Conservation (phyloP, 345 rosid genomes). For the Garcia nutans region DNA sequence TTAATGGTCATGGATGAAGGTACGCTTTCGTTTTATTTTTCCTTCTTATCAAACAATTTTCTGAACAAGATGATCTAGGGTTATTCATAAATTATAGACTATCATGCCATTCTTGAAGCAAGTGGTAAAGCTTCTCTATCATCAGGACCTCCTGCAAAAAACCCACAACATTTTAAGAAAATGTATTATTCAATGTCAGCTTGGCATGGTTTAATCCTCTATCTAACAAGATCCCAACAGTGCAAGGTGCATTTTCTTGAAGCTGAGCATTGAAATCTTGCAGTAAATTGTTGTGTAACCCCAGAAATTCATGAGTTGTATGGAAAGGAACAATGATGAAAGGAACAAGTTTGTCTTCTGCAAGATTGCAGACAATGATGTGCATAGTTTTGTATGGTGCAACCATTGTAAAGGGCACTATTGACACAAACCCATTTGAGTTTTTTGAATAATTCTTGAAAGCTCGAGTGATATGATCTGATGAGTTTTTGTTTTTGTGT, state of each 20-base stretch:
- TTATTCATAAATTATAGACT: no score
- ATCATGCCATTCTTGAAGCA: slow-evolving; percentile 28
- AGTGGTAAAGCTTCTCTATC: slow-evolving; percentile 40
- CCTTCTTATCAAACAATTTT: no score
- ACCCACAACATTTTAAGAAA: slow-evolving; percentile 16
- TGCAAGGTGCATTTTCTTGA: slow-evolving; percentile 27
- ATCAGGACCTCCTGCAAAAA: slow-evolving; percentile 35
- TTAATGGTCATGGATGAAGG: no score
- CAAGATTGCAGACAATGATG: slow-evolving; percentile 32
- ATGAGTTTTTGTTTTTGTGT: no score
- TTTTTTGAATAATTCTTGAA: slow-evolving; percentile 17
- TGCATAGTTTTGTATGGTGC: slow-evolving; percentile 34
- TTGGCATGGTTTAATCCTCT: background rate
- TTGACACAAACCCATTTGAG: background rate
- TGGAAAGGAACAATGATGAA: slow-evolving; percentile 28
- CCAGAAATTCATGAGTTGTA: no score
- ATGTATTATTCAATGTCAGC: background rate
- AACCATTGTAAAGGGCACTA: slow-evolving; percentile 22
- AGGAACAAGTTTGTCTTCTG: slow-evolving; percentile 20
- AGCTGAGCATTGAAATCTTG: slow-evolving; percentile 9
- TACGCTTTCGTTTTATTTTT: no score
- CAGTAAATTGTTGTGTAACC: background rate
- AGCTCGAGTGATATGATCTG: slow-evolving; percentile 29
- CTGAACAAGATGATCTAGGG: no score
- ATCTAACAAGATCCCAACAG: slow-evolving; percentile 33